Evolutionary conservation across 495 filamentous ascomycete species (phyloP).

Genomic region (Amniculicola lignicola): DNA sequence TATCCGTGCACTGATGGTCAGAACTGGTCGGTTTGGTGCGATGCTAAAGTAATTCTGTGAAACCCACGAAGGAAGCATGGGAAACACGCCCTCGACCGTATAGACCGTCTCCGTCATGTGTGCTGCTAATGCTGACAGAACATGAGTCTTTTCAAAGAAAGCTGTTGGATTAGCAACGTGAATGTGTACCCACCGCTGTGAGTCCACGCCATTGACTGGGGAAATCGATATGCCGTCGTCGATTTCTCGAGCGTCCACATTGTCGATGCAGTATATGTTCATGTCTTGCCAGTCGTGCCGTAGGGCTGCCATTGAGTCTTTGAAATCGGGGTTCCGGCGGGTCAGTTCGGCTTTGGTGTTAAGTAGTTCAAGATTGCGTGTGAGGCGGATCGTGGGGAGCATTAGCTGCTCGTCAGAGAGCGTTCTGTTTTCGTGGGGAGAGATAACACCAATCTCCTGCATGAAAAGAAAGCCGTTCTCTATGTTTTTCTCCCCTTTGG

Average conservation of each 20-base stretch:
- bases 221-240: constrained; percentile 89
- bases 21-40: constrained; percentile 58
- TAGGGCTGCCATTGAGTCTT: constrained; percentile 56
- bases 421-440: constrained; percentile 75
- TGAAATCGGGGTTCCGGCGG: constrained; percentile 26
- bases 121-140: constrained; percentile 62
- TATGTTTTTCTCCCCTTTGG: background rate
- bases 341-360: constrained; percentile 24
- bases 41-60: constrained; percentile 67
- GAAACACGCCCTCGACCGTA: constrained; percentile 64
- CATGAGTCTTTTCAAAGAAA: constrained; percentile 59
- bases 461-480: constrained; percentile 65
- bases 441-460: constrained; percentile 79
- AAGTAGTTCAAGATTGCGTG: constrained; percentile 36
- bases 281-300: constrained; percentile 69
- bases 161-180: constrained; percentile 94
- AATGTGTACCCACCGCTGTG: constrained; percentile 73
- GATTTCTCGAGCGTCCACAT: constrained; percentile 66
- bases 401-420: constrained; percentile 60
- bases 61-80: constrained; percentile 66
- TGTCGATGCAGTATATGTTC: constrained; percentile 82
- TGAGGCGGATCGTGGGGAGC: constrained; percentile 48
- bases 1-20: constrained; percentile 81
- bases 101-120: constrained; percentile 67
- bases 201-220: constrained; percentile 44